phyloP scores from a whole-genome alignment of 2,329 filamentous ascomycete species.

The Phoma sp. region DNA sequence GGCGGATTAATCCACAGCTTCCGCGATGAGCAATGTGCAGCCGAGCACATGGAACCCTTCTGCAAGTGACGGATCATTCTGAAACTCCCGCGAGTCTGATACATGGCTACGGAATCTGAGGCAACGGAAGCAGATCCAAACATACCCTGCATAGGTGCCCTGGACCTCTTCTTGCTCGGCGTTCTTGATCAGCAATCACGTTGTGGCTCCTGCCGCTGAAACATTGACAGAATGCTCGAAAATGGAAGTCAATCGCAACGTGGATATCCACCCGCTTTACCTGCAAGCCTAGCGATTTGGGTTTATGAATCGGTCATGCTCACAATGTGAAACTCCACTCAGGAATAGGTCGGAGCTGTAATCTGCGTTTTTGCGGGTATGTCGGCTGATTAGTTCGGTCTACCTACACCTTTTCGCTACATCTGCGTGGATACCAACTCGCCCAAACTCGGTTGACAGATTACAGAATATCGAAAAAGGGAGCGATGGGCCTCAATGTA shows the following conservation, averaged over 20 bases:
- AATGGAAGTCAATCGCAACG: background rate
- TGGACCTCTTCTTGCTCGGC: constrained; percentile 2
- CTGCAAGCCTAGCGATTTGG: constrained; percentile 3
- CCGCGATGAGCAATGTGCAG: constrained; percentile 18
- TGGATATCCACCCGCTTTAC: constrained; percentile 5
- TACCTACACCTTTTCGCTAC: constrained; percentile 5
- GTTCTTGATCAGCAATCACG: constrained; percentile 2
- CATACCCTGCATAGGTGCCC: constrained; percentile 24
- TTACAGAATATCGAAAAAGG: constrained; percentile 5
- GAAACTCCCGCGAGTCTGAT: constrained; percentile 47
- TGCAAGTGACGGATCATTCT: constrained; percentile 39
- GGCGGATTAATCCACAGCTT: constrained; percentile 26
- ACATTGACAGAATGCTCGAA: background rate
- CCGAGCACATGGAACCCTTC: constrained; percentile 21
- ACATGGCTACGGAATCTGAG: constrained; percentile 42
- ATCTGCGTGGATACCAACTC: constrained; percentile 17
- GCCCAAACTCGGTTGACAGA: constrained; percentile 14
- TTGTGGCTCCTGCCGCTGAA: constrained; percentile 2
- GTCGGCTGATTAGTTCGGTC: constrained; percentile 24
- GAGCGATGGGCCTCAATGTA: constrained; percentile 6
- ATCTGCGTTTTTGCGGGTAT: constrained; percentile 7
- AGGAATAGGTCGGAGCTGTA: background rate
- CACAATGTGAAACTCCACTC: background rate
- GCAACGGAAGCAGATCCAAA: constrained; percentile 46
- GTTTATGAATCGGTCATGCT: constrained; percentile 3